A percentile compares a stretch with the other conserved stretches of the same genome.
Conservation (phyloP, 2,329 filamentous ascomycete species). For the Aspergillus fructus region DNA sequence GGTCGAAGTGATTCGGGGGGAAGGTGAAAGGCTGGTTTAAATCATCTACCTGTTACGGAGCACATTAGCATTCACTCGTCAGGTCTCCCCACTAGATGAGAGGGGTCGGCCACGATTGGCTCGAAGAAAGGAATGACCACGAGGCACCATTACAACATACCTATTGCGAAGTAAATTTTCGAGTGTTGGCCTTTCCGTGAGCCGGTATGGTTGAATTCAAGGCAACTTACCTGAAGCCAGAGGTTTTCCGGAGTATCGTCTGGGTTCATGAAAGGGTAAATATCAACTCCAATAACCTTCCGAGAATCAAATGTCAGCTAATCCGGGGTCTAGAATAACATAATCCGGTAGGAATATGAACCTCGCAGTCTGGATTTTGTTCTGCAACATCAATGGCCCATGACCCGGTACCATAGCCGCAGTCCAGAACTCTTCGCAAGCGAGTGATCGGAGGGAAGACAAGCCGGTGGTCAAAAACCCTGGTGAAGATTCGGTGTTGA, state of each 20-base stretch:
- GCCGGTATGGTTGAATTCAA: background rate
- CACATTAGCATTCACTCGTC: background rate
- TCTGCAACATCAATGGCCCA: constrained; percentile 71
- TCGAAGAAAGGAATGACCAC: background rate
- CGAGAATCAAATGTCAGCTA: constrained; percentile 18
- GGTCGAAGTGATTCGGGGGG: constrained; percentile 69
- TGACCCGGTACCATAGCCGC: constrained; percentile 68
- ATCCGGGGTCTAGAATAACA: background rate
- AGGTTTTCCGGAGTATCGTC: constrained; percentile 66
- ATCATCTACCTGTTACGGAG: constrained; percentile 59
- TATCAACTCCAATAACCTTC: constrained; percentile 70
- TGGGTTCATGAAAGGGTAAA: constrained; percentile 68
- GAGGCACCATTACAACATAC: background rate
- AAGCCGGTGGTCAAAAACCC: constrained; percentile 64
- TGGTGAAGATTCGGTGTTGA: constrained; percentile 62
- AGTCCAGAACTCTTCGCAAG: constrained; percentile 65
- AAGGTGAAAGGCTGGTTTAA: constrained; percentile 70
- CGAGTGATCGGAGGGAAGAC: constrained; percentile 67
- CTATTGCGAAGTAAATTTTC: background rate
- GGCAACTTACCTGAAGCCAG: constrained; percentile 58
- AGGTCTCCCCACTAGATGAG: background rate
- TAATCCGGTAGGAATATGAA: constrained; percentile 45
- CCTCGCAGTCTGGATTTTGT: constrained; percentile 64
- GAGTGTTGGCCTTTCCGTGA: background rate
- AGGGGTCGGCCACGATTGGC: background rate